Conservation (phyloP, 495 filamentous ascomycete species). For the Astrocystis sublimbata region DNA sequence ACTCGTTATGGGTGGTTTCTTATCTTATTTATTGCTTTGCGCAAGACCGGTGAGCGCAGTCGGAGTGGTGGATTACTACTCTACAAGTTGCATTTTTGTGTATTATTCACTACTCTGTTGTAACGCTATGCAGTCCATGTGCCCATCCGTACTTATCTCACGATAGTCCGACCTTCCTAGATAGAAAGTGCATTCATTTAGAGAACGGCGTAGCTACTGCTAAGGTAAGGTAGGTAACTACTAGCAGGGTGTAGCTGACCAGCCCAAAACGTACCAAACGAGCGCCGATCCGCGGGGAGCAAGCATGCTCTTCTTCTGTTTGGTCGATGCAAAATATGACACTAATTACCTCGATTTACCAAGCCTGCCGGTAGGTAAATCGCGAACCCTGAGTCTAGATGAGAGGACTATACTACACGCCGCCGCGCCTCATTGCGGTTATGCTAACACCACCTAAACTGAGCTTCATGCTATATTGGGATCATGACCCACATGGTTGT, state of each 20-base stretch:
- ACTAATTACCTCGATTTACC: too few species aligned
- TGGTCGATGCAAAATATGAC: too few species aligned
- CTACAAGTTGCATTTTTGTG: too few species aligned
- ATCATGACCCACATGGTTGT: not conserved
- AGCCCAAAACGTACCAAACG: not conserved
- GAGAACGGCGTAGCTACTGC: not conserved
- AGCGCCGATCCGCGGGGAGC: conserved; percentile 2
- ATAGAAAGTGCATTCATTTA: not conserved
- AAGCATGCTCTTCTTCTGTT: not conserved
- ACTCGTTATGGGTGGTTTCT: too few species aligned
- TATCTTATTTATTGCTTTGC: not conserved
- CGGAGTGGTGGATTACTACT: too few species aligned
- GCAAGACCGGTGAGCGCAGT: not conserved
- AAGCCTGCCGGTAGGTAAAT: too few species aligned
- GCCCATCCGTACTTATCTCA: not conserved
- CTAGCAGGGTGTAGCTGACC: not conserved
- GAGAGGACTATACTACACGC: too few species aligned
- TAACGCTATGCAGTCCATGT: not conserved
- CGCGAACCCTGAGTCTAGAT: too few species aligned
- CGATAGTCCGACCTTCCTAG: not conserved
- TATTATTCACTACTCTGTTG: not conserved
- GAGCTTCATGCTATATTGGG: too few species aligned
- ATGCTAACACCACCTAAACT: too few species aligned
- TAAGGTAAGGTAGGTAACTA: not conserved
- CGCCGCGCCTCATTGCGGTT: too few species aligned